These are phyloP conservation scores for Suhomyces chickasaworum DNA, from an alignment of 1,139 yeast species.

Conservation along the genomic window DNA sequence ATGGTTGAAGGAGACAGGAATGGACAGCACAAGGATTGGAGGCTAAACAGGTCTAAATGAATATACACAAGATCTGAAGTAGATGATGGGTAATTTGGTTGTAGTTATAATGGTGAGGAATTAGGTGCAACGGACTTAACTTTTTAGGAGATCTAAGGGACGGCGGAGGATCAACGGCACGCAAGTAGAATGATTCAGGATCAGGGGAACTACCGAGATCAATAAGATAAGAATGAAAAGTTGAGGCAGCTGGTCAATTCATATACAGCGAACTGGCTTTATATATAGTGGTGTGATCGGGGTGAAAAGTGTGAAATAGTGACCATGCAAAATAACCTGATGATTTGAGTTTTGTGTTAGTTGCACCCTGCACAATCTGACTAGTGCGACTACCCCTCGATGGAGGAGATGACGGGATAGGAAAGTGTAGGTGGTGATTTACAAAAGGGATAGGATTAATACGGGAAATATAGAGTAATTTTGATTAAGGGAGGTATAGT, in stretches of 20 bases:
- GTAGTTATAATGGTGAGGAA: not conserved
- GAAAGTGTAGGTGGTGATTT: not conserved
- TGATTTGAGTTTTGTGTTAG: conserved; percentile 10
- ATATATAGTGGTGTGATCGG: conserved; percentile 12
- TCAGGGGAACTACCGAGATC: not conserved
- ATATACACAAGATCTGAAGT: too few relatives aligned
- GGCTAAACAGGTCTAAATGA: too few relatives aligned
- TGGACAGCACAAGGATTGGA: too few relatives aligned
- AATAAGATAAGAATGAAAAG: not conserved
- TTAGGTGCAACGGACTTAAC: not conserved
- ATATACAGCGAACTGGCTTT: not conserved
- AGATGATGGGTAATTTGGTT: too few relatives aligned
- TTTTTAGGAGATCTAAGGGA: not conserved
- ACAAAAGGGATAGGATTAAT: not conserved
- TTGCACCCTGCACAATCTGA: conserved; percentile 5
- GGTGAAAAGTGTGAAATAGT: conserved; percentile 13
- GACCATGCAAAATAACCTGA: conserved; percentile 9
- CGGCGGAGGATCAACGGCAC: not conserved
- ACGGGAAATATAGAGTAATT: too few relatives aligned
- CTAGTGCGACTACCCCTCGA: conserved; percentile 9
- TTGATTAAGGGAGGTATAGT: too few relatives aligned
- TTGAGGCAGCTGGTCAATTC: not conserved
- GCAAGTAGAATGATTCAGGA: not conserved
- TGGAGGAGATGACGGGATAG: conserved; percentile 1
- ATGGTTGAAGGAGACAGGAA: too few relatives aligned